phyloP scores from a whole-genome alignment of 2,329 filamentous ascomycete genomes.

The Trichoderma semiorbis region DNA sequence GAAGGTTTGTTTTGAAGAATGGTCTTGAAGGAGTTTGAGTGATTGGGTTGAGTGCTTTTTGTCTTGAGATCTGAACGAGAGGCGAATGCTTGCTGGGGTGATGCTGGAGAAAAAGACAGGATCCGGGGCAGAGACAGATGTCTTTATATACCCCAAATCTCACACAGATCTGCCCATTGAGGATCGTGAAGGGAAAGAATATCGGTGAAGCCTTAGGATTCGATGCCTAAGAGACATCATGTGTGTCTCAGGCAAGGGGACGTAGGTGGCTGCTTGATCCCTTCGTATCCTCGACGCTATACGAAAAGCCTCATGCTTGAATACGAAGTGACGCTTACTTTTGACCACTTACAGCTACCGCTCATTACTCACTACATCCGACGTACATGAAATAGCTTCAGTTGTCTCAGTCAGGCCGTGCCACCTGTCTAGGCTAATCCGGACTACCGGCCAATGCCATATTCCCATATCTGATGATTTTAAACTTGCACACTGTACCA shows the following conservation, averaged over 20 bases:
- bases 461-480: neutral
- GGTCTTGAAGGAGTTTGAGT: neutral
- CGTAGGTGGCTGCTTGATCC: slow-evolving; percentile 17
- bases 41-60: slow-evolving; percentile 16
- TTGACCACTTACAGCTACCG: slow-evolving; percentile 3
- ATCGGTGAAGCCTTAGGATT: neutral
- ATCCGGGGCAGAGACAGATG: neutral
- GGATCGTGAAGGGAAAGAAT: neutral
- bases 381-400: slow-evolving; percentile 14
- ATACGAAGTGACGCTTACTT: slow-evolving; percentile 16
- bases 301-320: slow-evolving; percentile 17
- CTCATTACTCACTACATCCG: neutral
- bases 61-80: slow-evolving; percentile 11
- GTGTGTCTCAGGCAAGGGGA: slow-evolving; percentile 1
- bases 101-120: slow-evolving; percentile 1
- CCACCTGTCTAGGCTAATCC: neutral
- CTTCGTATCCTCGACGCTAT: slow-evolving; percentile 16
- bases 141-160: slow-evolving; percentile 15
- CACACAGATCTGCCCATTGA: neutral
- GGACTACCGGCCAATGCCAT: neutral
- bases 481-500: neutral
- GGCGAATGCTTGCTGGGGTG: slow-evolving; percentile 6
- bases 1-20: slow-evolving; percentile 16
- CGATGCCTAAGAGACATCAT: slow-evolving; percentile 2
- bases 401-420: neutral